These are phyloP conservation scores for Raffaelea deltoideospora DNA, from an alignment of 2,329 filamentous ascomycete species.

Conservation along the genomic window DNA sequence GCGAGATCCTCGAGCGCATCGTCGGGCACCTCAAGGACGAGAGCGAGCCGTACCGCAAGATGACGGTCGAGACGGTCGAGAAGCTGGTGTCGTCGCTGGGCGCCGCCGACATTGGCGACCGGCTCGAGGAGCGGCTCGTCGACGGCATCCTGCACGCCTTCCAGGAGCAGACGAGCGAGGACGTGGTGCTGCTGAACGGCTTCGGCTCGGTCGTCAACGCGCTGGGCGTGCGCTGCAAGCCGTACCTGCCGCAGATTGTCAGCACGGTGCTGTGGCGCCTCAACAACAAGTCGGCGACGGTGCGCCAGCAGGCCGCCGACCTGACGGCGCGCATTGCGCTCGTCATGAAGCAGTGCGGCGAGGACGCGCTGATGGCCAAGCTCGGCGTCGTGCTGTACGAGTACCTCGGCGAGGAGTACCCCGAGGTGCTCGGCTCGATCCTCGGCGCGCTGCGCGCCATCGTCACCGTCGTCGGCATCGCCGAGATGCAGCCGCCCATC, in stretches of 20 bases:
- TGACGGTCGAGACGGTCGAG: slow-evolving; percentile 96
- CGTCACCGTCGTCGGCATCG: slow-evolving; percentile 94
- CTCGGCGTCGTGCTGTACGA: slow-evolving; percentile 91
- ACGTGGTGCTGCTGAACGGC: slow-evolving; percentile 89
- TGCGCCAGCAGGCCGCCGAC: slow-evolving; percentile 92
- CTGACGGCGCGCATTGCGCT: slow-evolving; percentile 93
- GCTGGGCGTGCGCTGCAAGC: slow-evolving; percentile 83
- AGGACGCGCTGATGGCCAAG: slow-evolving; percentile 91
- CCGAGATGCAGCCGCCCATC: slow-evolving; percentile 95
- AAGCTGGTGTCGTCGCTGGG: slow-evolving; percentile 89
- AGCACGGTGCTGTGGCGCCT: slow-evolving; percentile 90
- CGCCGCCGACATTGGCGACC: slow-evolving; percentile 83
- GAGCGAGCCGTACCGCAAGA: slow-evolving; percentile 94
- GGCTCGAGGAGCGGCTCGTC: slow-evolving; percentile 83
- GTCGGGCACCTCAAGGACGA: slow-evolving; percentile 96
- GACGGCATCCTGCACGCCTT: slow-evolving; percentile 93
- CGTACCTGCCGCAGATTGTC: slow-evolving; percentile 92
- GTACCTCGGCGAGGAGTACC: slow-evolving; percentile 96
- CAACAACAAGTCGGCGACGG: slow-evolving; percentile 95
- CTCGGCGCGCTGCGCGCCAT: slow-evolving; percentile 89
- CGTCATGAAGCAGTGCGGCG: slow-evolving; percentile 97
- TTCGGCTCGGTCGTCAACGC: slow-evolving; percentile 97
- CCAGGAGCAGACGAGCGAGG: slow-evolving; percentile 95
- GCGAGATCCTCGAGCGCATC: slow-evolving; percentile 85
- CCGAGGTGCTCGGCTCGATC: slow-evolving; percentile 92